Evolutionary conservation across 2,329 filamentous ascomycete genomes (phyloP), one percentile per base, ranked within the genome.

Genomic region (Hypoxylon rubiginosum): DNA sequence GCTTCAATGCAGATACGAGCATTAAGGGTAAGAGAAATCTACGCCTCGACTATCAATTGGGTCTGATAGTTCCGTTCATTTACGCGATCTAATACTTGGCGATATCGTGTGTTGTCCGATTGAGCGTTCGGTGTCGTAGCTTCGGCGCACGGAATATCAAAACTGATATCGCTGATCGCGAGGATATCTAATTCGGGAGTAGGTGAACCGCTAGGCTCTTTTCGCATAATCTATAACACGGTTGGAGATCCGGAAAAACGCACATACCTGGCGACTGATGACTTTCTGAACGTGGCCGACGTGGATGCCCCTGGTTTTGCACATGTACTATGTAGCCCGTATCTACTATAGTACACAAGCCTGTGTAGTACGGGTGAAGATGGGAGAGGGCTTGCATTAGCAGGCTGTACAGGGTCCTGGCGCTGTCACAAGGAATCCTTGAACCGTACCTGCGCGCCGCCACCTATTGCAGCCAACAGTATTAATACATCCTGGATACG

Each of bases 1-100:
- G 53, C 46, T 60, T 45, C 34, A 51, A 41, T 67, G 65, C 65
- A 67, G 65, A 67, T 68, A 68, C 65, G 65, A 68, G 45, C 46
- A 39, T 52, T 15, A 21, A 59, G 17, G 28, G 24, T 36, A 36
- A 11, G 48, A 26, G 45, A 43, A 50, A 24, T 32, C 26, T 32
- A 46, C 58, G 50, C 32, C 39, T 52, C 34, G 17, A 13, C 30
- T 50, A 30, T 57, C 17, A 21, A 60, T 60, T 53, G 56, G 59
- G 32, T 11, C 39, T 34, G 19, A 5, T 53, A 21, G 26, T 15
- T 59, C 39, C 21, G 30, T 21, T 46, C 36, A 54, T 17, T 19
- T 24, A 58, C n/a, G 48, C 49, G 19, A 46, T 62, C 39, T n/a
- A 21, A 55, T 17, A 46, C 21, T 54, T 41, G 32, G 32, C 15